Conservation (phyloP, 257 asterid species). For the Salvia splendens region DNA sequence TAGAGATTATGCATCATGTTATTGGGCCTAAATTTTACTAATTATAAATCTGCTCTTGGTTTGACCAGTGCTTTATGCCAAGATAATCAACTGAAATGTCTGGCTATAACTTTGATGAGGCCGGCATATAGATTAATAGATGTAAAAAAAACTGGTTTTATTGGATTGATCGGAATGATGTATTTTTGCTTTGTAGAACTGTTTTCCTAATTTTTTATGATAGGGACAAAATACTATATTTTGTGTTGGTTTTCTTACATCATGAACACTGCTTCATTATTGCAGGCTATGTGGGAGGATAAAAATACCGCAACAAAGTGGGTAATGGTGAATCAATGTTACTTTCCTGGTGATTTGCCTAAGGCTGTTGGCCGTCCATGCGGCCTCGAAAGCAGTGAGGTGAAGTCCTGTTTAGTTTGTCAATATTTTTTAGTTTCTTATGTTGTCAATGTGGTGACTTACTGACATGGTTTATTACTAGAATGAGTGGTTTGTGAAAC, state of each 20-base stretch:
- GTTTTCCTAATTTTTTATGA: constrained; percentile 8
- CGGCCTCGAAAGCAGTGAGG: constrained; percentile 89
- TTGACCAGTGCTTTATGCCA: background rate
- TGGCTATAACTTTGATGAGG: constrained; percentile 5
- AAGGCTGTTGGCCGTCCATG: constrained; percentile 92
- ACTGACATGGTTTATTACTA: background rate
- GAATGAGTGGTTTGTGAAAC: constrained; percentile 3
- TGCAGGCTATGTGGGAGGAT: constrained; percentile 98
- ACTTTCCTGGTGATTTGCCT: constrained; percentile 93
- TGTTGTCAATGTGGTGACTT: background rate
- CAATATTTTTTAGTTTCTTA: background rate
- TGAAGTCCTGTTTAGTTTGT: constrained; percentile 29
- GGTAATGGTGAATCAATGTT: constrained; percentile 74
- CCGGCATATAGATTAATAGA: background rate
- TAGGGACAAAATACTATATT: constrained; percentile 19
- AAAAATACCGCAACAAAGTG: constrained; percentile 56
- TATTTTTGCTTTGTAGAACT: constrained; percentile 19
- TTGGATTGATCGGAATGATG: constrained; percentile 3
- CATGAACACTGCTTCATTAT: constrained; percentile 29
- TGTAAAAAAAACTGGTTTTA: background rate
- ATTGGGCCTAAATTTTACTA: background rate
- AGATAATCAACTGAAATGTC: constrained; percentile 17
- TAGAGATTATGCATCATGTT: constrained; percentile 9
- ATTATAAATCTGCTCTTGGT: background rate
- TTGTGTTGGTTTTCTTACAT: constrained; percentile 29